Percentiles rank a stretch among this genome's conserved stretches.
These are phyloP conservation scores for Coemansia sp. DNA, from an alignment of 192 early-diverging fungal genomes.

Conservation along the genomic window DNA sequence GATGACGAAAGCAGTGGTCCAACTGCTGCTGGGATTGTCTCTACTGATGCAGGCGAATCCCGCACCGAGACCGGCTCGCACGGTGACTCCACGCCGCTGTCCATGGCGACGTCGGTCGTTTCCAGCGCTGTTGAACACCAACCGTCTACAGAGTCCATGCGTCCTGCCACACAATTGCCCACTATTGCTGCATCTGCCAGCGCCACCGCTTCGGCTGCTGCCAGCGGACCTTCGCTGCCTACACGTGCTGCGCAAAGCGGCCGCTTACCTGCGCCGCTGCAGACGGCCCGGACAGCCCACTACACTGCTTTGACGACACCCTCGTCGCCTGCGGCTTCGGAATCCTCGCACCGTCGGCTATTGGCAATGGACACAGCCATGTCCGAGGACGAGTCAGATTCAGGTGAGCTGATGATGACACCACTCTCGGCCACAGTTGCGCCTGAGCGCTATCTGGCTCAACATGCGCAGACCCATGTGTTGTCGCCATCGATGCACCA, in stretches of 20 bases:
- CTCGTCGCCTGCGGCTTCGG: constrained; percentile 22
- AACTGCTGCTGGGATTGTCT: not conserved
- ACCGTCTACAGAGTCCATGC: not conserved
- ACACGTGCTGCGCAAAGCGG: constrained; percentile 29
- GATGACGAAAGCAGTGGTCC: not conserved
- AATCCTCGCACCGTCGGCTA: not conserved
- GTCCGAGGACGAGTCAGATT: constrained; percentile 5
- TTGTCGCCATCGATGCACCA: not conserved
- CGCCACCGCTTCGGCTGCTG: constrained; percentile 15
- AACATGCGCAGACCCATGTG: not conserved
- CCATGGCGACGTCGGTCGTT: not conserved
- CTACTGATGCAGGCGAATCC: not conserved
- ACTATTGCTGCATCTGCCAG: constrained; percentile 11
- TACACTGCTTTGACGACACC: constrained; percentile 21
- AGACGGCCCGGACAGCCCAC: constrained; percentile 18
- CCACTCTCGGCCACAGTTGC: constrained; percentile 4
- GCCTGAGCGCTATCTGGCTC: not conserved
- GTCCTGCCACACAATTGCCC: constrained; percentile 7
- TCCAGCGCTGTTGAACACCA: constrained; percentile 9
- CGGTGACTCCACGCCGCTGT: constrained; percentile 10
- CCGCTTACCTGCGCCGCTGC: constrained; percentile 31
- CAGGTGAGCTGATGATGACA: constrained; percentile 20
- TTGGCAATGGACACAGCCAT: constrained; percentile 7
- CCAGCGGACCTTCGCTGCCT: constrained; percentile 24
- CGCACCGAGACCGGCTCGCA: not conserved